Evolutionary conservation across 768 basidiomycete species (phyloP).

Genomic region (Ramaria sp.): DNA sequence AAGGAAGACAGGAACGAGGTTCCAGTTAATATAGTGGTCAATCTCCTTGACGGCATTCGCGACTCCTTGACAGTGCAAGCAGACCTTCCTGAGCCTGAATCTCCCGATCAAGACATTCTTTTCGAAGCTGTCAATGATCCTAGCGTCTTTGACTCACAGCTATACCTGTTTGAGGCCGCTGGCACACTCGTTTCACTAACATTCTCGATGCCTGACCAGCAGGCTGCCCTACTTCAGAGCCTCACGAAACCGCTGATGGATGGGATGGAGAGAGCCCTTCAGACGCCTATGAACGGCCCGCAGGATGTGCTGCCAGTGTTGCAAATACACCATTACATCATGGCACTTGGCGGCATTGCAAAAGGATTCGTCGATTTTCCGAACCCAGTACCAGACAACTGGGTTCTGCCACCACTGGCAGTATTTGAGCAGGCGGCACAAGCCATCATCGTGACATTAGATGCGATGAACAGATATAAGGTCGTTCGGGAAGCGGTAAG

Average conservation of each 20-base stretch:
- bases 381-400: constrained; percentile 51
- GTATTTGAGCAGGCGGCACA: constrained; percentile 82
- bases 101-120: constrained; percentile 51
- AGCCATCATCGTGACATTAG: constrained; percentile 75
- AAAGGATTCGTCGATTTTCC: constrained; percentile 96
- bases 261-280: constrained; percentile 33
- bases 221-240: constrained; percentile 57
- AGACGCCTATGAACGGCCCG: constrained; percentile 39
- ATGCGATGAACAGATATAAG: constrained; percentile 79
- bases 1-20: constrained; percentile 74
- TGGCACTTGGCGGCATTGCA: constrained; percentile 89
- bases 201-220: constrained; percentile 52
- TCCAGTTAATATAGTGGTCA: constrained; percentile 55
- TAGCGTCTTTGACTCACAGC: constrained; percentile 72
- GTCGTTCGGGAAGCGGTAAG: constrained; percentile 87
- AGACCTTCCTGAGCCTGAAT: constrained; percentile 68
- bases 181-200: constrained; percentile 79
- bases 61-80: constrained; percentile 72
- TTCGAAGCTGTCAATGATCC: constrained; percentile 70
- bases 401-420: constrained; percentile 58
- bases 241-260: constrained; percentile 75
- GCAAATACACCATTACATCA: constrained; percentile 83
- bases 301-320: constrained; percentile 72
- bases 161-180: constrained; percentile 89
- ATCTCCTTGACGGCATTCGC: constrained; percentile 59